Conservation (phyloP, 495 filamentous ascomycete genomes). For the Glonium stellatum region DNA sequence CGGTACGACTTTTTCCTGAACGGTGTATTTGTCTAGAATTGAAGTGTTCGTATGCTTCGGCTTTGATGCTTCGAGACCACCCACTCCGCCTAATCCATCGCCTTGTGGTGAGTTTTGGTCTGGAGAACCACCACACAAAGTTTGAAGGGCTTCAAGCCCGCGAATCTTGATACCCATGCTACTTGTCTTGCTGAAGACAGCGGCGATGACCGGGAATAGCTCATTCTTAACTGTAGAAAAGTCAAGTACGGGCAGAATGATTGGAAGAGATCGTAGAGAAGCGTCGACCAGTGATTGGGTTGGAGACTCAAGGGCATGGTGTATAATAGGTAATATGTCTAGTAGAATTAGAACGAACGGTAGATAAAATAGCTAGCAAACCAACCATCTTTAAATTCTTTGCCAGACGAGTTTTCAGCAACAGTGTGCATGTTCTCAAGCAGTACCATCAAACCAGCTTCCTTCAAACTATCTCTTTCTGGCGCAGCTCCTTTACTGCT, state of each 20-base stretch:
- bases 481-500: constrained; percentile 37
- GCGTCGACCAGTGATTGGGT: constrained; percentile 85
- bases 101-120: constrained; percentile 38
- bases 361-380: not conserved
- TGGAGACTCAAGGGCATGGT: constrained; percentile 73
- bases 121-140: constrained; percentile 66
- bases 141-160: constrained; percentile 79
- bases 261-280: constrained; percentile 63
- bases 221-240: constrained; percentile 96
- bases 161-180: constrained; percentile 90
- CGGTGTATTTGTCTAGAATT: constrained; percentile 90
- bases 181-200: constrained; percentile 84
- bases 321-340: constrained; percentile 82
- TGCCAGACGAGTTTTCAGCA: constrained; percentile 71
- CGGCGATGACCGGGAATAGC: constrained; percentile 81
- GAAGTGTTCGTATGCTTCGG: constrained; percentile 52
- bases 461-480: constrained; percentile 74
- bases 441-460: constrained; percentile 84
- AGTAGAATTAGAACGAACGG: constrained; percentile 13
- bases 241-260: constrained; percentile 74
- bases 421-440: constrained; percentile 73
- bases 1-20: constrained; percentile 93
- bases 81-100: constrained; percentile 66
- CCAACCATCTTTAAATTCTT: constrained; percentile 89
- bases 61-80: constrained; percentile 36